Conservation (phyloP, 345 rosid genomes). For the Nasturtium officinale region DNA sequence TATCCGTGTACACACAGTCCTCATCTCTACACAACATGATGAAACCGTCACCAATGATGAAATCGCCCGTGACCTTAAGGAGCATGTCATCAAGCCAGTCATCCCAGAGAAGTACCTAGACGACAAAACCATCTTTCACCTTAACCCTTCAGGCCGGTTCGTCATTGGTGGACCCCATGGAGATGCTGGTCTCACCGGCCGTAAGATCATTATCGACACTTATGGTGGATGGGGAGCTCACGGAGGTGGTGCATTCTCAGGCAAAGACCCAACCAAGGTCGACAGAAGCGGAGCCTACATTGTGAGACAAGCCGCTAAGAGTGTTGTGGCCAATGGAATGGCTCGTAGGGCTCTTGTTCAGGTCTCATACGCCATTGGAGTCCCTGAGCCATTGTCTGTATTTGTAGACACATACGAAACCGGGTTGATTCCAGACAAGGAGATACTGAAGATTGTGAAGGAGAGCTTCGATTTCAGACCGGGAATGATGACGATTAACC, state of each 20-base stretch:
- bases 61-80: slow-evolving; percentile 43
- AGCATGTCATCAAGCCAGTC: slow-evolving; percentile 42
- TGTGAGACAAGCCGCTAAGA: slow-evolving; percentile 44
- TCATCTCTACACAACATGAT: slow-evolving; percentile 40
- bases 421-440: slow-evolving; percentile 42
- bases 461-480: slow-evolving; percentile 43
- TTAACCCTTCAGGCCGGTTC: slow-evolving; percentile 42
- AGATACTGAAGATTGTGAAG: slow-evolving; percentile 43
- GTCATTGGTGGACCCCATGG: slow-evolving; percentile 44
- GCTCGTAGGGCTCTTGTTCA: slow-evolving; percentile 42
- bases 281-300: slow-evolving; percentile 46
- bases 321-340: slow-evolving; percentile 39
- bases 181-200: slow-evolving; percentile 44
- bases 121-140: slow-evolving; percentile 44
- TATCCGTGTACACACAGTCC: slow-evolving; percentile 42
- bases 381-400: slow-evolving; percentile 44
- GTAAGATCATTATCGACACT: slow-evolving; percentile 42
- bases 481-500: slow-evolving; percentile 43
- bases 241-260: slow-evolving; percentile 45
- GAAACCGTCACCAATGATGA: slow-evolving; percentile 44
- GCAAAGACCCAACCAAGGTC: slow-evolving; percentile 44
- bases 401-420: slow-evolving; percentile 41
- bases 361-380: slow-evolving; percentile 44
- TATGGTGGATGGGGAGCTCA: slow-evolving; percentile 48
- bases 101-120: slow-evolving; percentile 44